Base-by-base conservation (phyloP, 2,329 filamentous ascomycete species). In the Aspergillus japonicus region DNA sequence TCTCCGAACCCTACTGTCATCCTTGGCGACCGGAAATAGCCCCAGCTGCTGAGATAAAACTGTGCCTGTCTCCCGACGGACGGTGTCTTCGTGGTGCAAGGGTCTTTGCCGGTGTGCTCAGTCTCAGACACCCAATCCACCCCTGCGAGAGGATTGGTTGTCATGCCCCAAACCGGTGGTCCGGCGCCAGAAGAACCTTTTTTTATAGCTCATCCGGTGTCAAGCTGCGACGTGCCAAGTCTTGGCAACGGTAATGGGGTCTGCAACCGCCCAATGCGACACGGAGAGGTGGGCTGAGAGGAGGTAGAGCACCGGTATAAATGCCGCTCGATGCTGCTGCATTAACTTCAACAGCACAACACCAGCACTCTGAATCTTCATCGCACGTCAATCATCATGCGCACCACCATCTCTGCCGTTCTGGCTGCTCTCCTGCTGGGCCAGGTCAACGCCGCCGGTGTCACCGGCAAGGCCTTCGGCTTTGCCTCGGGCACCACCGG, bases 401-500 rank as follows among this genome's bases (percentile, higher is more conserved):
- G 39, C 16, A 16, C 39, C 5, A n/a, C 39, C 6, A 44, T 44
- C 16, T 16, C 39, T 8, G 39, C n/a, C 14, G 16, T 44, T 19
- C 39, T 44, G 39, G 16, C 39, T n/a, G 39, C 39, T 44, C 39
- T 44, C 12, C n/a, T 44, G 39, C 39, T 44, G 14, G 39, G 39
- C 39, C 39, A 44, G 39, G 39, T 44, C 39, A 6, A 44, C 39
- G 39, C 39, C 5, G 39, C 39, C 16, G 64, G 66, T 7, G 69
- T 73, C 16, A 61, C 64, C 7, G 68, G 70, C 8, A 64, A 73
- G 33, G 69, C 79, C 8, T 74, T 78, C 55, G 80, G 80, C 39
- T 82, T 82, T 61, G 80, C 78, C 11, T 70, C 71, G 56, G 83
- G 83, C 52, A 82, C 84, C 24, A 88, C 85, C 10, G 86, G 86